phyloP scores from a whole-genome alignment of 2,329 filamentous ascomycete species.

The Ascomycota sp. region DNA sequence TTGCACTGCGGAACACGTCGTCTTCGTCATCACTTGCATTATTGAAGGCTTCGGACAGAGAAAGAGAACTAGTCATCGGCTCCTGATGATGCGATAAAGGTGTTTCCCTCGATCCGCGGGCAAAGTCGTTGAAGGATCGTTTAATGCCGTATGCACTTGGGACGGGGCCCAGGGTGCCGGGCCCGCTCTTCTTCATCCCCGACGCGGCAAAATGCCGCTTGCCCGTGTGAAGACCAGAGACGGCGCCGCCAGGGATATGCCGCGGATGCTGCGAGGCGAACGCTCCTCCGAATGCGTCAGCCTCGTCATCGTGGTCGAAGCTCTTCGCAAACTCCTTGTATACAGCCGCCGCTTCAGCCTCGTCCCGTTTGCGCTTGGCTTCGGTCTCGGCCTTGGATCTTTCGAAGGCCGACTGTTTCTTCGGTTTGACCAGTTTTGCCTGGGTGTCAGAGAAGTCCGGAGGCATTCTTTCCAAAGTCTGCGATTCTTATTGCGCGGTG shows the following conservation, averaged over 20 bases:
- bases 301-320: slow-evolving; percentile 41
- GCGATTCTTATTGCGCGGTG: no score
- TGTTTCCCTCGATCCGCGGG: slow-evolving; percentile 12
- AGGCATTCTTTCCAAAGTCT: slow-evolving; percentile 26
- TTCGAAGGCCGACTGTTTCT: slow-evolving; percentile 76
- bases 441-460: slow-evolving; percentile 50
- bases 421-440: slow-evolving; percentile 57
- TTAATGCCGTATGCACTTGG: slow-evolving; percentile 31
- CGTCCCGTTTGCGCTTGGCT: slow-evolving; percentile 67
- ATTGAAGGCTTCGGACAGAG: slow-evolving; percentile 50
- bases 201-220: slow-evolving; percentile 47
- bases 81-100: slow-evolving; percentile 17
- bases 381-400: slow-evolving; percentile 76
- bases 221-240: slow-evolving; percentile 3
- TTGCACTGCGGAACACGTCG: slow-evolving; percentile 16
- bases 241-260: slow-evolving; percentile 8
- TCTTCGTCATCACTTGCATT: slow-evolving; percentile 43
- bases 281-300: slow-evolving; percentile 10
- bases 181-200: slow-evolving; percentile 36
- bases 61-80: slow-evolving; percentile 24
- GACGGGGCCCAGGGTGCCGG: slow-evolving; percentile 37
- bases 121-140: slow-evolving; percentile 25
- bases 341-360: slow-evolving; percentile 70
- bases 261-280: slow-evolving; percentile 6
- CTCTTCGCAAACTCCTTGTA: slow-evolving; percentile 77